Evolutionary conservation across 352 stramenopile genomes (phyloP), one percentile per base, ranked within the genome.

Genomic region (Phytophthora vignae): DNA sequence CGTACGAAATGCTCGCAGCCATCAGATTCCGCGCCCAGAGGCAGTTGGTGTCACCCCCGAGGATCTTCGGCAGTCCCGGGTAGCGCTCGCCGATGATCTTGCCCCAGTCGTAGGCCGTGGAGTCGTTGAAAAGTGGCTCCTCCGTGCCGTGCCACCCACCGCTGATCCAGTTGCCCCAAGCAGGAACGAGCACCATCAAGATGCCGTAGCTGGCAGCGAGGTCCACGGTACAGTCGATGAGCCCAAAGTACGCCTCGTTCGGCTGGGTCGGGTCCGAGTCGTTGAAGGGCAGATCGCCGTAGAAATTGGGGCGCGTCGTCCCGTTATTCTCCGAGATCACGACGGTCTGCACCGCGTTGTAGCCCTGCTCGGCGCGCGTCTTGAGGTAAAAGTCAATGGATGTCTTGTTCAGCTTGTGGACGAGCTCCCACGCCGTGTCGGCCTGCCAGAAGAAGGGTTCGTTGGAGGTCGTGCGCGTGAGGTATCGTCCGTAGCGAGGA

Each of bases 351-450:
- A 74, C 59, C 31, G 71, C 60, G 49, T 77, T 74, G 60, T 60
- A 77, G 3, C 71, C 71, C 27, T 77, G 71, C 11, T 73, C 67
- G 8, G 65, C 71, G 5, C 71, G 66, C 1, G 59, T 77, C 44
- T 71, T 57, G 27, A 77, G 71, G 60, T 77, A 74, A 5, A 71
- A 65, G 25, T 74, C 71, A 50, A 74, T 77, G 36, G 71, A 77
- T 4, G 71, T 77, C 52, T 77, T 77, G 71, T 77, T 77, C 17
- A 77, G 66, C 0, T 54, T 58, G 66, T 77, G 71, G 2, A 55
- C 52, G 0, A 77, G n/a, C 36, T 77, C 70, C 70, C 71, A 77
- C 1, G 71, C 66, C 0, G 66, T 77, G 60, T 73, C 69, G 33
- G 63, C 69, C 40, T 76, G 69, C 69, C 69, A 76, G 40, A 76